Evolutionary conservation across 345 rosid genomes (phyloP), one percentile per base, ranked within the genome.

Genomic region (Corymbia maculata): DNA sequence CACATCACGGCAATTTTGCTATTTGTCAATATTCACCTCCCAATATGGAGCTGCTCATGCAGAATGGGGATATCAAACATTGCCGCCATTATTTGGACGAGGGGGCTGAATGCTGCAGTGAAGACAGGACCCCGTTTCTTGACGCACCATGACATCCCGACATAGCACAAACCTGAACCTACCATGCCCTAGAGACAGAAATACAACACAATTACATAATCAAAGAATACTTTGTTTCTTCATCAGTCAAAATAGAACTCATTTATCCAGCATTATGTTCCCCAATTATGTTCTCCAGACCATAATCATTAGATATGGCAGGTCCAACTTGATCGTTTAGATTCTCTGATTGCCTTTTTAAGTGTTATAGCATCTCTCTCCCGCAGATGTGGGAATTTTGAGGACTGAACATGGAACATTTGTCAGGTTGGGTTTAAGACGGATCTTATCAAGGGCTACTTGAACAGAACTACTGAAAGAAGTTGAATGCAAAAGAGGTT

Each of bases 111-210:
- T 42, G 97, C 95, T 28, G 98, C 92, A 3, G 99, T 96, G 93
- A 96, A 96, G 50, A 96, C 93, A 0, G 99, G 97, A 50, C 97
- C 98, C 88, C 94, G 93, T 87, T 94, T 94, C 90, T 94, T 91
- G 30, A 96, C 97, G 90, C 96, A 95, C 98, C 98, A 96, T 8
- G 98, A 92, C 97, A 97, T 94, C n/a, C 95, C 98, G 49, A 95
- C 98, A 68, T 91, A 94, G 90, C 97, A 95, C 92, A 97, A 79
- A 7, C 96, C 98, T 32, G 98, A 95, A 85, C 95, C 98, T 47
- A 95, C 94, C 86, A 93, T 90, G 28, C 99, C 99, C 98, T 97
- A 86, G 52, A 36, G 51, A 79, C 85, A 49, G 53, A 30, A 68
- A 53, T 51, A 53, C 50, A 21, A 53, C 44, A 70, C 17, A 32